phyloP scores from a whole-genome alignment of 768 basidiomycete genomes.

The Pisolithus albus region DNA sequence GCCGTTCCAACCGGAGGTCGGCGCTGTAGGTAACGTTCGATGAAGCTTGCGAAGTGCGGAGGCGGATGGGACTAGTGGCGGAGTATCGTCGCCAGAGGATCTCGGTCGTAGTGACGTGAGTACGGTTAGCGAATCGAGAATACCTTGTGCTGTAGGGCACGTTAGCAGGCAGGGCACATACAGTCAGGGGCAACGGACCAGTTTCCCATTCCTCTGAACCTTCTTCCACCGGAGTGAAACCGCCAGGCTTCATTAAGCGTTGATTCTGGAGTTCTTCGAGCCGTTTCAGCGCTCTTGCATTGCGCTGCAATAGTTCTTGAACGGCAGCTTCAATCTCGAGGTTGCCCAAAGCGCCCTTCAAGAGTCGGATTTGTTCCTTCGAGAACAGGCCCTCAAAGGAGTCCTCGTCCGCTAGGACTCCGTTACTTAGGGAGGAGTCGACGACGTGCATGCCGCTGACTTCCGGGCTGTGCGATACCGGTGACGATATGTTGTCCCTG shows the following conservation, averaged over 20 bases:
- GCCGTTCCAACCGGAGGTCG: constrained; percentile 66
- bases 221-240: constrained; percentile 46
- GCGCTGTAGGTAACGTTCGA: constrained; percentile 54
- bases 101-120: constrained; percentile 70
- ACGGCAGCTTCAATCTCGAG: constrained; percentile 66
- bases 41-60: constrained; percentile 65
- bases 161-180: constrained; percentile 9
- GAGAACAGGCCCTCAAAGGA: constrained; percentile 51
- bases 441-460: constrained; percentile 7
- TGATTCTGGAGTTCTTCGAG: constrained; percentile 59
- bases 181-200: constrained; percentile 41
- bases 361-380: constrained; percentile 43
- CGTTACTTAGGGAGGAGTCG: constrained; percentile 4
- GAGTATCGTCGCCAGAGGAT: constrained; percentile 32
- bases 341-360: constrained; percentile 55
- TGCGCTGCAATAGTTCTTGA: constrained; percentile 60
- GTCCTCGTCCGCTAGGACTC: constrained; percentile 28
- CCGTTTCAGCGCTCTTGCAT: constrained; percentile 53
- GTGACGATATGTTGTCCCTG: not conserved
- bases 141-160: constrained; percentile 53
- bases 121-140: constrained; percentile 60
- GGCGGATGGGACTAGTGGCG: constrained; percentile 55
- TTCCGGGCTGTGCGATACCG: constrained; percentile 2
- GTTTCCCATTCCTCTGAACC: constrained; percentile 80
- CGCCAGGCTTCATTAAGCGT: constrained; percentile 44